Evolutionary conservation across 2,329 filamentous ascomycete species (phyloP).

Genomic region (Ceratocystis cacaofunesta): DNA sequence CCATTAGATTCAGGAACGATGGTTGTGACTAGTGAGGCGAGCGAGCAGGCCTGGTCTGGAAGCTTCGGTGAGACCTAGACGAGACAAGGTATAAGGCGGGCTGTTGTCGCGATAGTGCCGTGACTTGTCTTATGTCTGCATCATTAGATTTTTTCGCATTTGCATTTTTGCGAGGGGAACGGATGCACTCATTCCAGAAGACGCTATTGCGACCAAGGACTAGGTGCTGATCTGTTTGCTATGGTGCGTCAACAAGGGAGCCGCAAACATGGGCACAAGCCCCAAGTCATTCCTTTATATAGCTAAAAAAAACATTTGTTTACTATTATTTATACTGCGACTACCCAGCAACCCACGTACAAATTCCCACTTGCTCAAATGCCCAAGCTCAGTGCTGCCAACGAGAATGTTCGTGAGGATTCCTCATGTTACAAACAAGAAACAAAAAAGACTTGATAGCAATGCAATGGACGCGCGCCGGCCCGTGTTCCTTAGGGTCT

Average conservation of each 20-base stretch:
- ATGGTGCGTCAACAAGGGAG: too few species aligned
- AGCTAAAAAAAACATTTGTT: too few species aligned
- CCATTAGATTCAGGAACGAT: not conserved
- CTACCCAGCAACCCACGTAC: not conserved
- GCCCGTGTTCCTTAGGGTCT: not conserved
- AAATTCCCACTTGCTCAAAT: not conserved
- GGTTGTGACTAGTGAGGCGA: too few species aligned
- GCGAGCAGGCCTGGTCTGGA: not conserved
- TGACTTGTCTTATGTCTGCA: not conserved
- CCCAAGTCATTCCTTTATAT: too few species aligned
- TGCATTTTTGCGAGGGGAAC: not conserved
- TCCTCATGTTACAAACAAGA: not conserved
- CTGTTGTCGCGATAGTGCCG: not conserved
- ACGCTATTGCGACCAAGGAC: not conserved
- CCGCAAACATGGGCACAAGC: too few species aligned
- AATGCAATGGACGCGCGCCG: not conserved
- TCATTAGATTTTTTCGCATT: not conserved
- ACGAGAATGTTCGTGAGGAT: constrained; percentile 1
- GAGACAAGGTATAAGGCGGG: not conserved
- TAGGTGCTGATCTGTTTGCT: too few species aligned
- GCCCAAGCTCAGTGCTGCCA: not conserved
- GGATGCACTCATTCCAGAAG: not conserved
- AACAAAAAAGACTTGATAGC: not conserved
- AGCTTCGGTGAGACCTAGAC: not conserved
- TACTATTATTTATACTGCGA: not conserved